Base-by-base conservation (phyloP, 371 early-diverging fungal species). In the Apophysomyces ossiformis region DNA sequence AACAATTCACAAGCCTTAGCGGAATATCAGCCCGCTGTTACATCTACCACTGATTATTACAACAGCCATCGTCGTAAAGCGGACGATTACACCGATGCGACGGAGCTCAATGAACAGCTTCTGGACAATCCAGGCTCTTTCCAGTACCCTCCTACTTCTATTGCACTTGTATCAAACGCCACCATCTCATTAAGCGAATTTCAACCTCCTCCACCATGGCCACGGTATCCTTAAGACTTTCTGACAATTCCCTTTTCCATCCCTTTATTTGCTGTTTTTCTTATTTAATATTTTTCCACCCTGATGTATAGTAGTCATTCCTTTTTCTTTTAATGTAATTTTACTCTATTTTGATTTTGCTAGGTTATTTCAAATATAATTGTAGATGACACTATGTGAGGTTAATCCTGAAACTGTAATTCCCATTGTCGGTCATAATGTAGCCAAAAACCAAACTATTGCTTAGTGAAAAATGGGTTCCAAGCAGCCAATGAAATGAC, bases 11-110 rank as follows among this genome's bases (percentile, higher is more conserved):
- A 50, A 21, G 54, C 54, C 16, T 6, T 50, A 21, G 54, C 54
- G 7, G 54, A 50, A 21, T 21, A 21, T 11, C 54, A 50, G 21
- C 54, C 54, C 4, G 54, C 54, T 7, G n/a, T 50, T 16, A 21
- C 21, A 16, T 50, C 54, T 9, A 50, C 54, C n/a, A 50, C 54
- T 3, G 54, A 50, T 21, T 50, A 50, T 50, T 50, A 50, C 21
- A 50, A 50, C 11, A 50, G 54, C 11, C 54, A 18, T 21, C 54
- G 54, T 9, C 54, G 54, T 9, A 50, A 50, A 50, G 54, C 21
- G n/a, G 54, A 50, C 21, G 54, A 50, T 11, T 50, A 50, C 21
- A 21, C 54, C 21, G 54, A 50, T 11, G 54, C 54, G 21, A 50
- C 54, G 16, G 54, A 50, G 21, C 21, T 50, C 5, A 21, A 50